Evolutionary conservation across 139 green algal genomes (phyloP), one percentile per base, ranked within the genome.

Genomic region (Chlamydomonas asymmetrica): DNA sequence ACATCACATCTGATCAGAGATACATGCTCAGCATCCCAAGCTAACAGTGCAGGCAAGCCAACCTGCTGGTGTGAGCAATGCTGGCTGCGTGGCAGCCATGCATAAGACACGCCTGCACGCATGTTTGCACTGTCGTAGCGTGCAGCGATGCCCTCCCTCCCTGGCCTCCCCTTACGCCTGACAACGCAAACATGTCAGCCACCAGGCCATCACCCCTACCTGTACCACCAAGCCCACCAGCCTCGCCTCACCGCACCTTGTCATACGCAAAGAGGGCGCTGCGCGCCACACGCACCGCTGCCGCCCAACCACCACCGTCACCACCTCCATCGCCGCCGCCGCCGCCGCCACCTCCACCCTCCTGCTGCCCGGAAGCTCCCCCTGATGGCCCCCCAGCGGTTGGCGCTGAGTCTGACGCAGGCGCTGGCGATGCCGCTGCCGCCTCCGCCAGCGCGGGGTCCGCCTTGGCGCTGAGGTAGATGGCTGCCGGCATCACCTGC

Each of bases 401-500:
- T 16, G 22, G 20, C 45, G 4, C n/a, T n/a, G n/a, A n/a, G n/a
- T n/a, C n/a, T n/a, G n/a, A n/a, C n/a, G n/a, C n/a, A n/a, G 4
- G 2, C 8, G 29, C 29, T 25, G 50, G 31, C 38, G 64, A 48
- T 34, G 31, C 41, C 48, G 34, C 43, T n/a, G 68, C 64, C 27
- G 71, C 61, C 7, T 74, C 57, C 49, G 92, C 25, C 56, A 93
- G 73, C 3, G 43, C 74, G 0, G 54, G 31, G 18, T 88, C 81
- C 7, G 86, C 73, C 72, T 82, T 91, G 71, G 52, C 76, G 73
- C 73, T 85, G 22, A 86, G 74, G 27, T 89, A 84, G 22, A 94
- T 84, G 4, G 88, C 61, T 5, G 59, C 35, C 5, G 89, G 89
- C 22, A 57, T 41, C 0, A 71, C 29, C 9, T 93, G 89, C 25